Percentiles rank a stretch among this genome's conserved stretches.
phyloP scores from a whole-genome alignment of 2,329 filamentous ascomycete species.

The Scortechinia acanthostroma region DNA sequence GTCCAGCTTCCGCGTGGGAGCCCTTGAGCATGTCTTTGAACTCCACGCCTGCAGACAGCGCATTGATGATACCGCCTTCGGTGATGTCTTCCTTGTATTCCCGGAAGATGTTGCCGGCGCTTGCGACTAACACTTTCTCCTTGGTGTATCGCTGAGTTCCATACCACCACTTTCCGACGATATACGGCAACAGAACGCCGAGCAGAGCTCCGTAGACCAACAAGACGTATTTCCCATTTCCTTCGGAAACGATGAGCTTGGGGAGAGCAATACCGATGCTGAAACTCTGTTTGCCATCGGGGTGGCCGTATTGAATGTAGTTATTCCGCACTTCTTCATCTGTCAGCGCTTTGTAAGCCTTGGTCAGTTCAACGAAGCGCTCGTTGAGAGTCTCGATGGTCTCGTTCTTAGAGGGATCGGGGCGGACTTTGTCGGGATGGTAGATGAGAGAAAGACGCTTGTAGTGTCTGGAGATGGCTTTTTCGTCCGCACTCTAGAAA shows the following conservation, averaged over 20 bases:
- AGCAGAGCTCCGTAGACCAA: slow-evolving; percentile 82
- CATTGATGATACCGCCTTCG: slow-evolving; percentile 71
- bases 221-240: slow-evolving; percentile 90
- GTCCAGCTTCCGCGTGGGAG: slow-evolving; percentile 70
- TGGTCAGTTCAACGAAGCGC: slow-evolving; percentile 87
- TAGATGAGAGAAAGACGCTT: slow-evolving; percentile 76
- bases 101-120: slow-evolving; percentile 87
- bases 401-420: slow-evolving; percentile 80
- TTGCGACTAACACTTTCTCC: slow-evolving; percentile 87
- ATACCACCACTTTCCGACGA: slow-evolving; percentile 98
- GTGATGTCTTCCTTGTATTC: slow-evolving; percentile 83
- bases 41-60: slow-evolving; percentile 80
- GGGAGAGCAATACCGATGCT: slow-evolving; percentile 96
- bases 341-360: slow-evolving; percentile 95
- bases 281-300: slow-evolving; percentile 95
- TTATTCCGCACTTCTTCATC: slow-evolving; percentile 97
- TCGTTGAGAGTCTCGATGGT: slow-evolving; percentile 79
- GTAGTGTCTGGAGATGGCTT: slow-evolving; percentile 87
- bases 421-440: slow-evolving; percentile 87
- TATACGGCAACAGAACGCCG: slow-evolving; percentile 82
- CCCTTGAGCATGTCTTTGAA: slow-evolving; percentile 72
- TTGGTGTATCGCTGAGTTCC: slow-evolving; percentile 87
- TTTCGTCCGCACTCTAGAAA: slow-evolving; percentile 66
- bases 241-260: slow-evolving; percentile 84
- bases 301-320: slow-evolving; percentile 90